phyloP scores from a whole-genome alignment of 2,329 filamentous ascomycete species.

The Pyrenophora seminiperda region DNA sequence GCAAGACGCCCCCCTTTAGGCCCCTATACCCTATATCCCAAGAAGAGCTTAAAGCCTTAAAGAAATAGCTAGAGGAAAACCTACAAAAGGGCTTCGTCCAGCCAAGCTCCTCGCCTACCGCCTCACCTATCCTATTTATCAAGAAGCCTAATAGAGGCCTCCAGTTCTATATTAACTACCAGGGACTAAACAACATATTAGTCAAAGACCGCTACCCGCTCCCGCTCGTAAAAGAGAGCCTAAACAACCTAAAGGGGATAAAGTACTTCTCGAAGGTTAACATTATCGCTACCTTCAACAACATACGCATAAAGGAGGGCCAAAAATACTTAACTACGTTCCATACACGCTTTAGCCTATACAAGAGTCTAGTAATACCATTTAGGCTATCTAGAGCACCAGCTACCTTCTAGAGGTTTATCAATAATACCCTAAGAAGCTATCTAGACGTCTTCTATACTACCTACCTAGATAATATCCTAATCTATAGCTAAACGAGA shows the following conservation, averaged over 20 bases:
- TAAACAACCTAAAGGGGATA: neutral
- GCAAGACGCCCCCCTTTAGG: too few species aligned
- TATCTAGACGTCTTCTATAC: neutral
- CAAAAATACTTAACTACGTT: neutral
- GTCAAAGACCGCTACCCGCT: neutral
- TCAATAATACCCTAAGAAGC: neutral
- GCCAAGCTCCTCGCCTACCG: neutral
- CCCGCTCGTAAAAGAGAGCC: neutral
- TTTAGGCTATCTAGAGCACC: neutral
- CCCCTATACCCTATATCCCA: too few species aligned
- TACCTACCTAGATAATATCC: neutral
- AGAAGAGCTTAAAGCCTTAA: too few species aligned
- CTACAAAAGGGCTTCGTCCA: neutral
- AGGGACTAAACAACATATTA: neutral
- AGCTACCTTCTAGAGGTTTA: slow-evolving; percentile 1
- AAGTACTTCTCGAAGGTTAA: neutral
- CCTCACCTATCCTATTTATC: neutral
- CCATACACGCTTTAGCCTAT: neutral
- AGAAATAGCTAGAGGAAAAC: neutral
- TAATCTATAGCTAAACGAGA: neutral
- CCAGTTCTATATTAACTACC: neutral
- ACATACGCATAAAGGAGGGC: neutral
- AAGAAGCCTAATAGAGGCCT: neutral
- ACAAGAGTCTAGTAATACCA: neutral
- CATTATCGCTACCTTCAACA: neutral